phyloP scores from a whole-genome alignment of 371 early-diverging fungal genomes.

The Mortierella polycephala region DNA sequence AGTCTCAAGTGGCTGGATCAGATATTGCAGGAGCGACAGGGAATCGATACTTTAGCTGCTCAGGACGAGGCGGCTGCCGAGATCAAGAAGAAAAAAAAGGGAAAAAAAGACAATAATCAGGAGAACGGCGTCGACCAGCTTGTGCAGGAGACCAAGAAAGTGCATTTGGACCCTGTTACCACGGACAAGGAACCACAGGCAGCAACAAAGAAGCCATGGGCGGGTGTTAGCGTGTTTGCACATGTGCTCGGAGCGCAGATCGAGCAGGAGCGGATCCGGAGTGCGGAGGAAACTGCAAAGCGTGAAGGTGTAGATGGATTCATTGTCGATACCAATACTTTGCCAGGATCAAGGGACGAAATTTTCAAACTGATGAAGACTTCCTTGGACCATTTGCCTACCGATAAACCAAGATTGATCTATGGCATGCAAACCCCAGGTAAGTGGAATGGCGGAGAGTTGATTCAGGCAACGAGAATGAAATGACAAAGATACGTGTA shows the following conservation, averaged over 20 bases:
- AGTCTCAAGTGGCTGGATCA: slow-evolving; percentile 74
- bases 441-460: neutral
- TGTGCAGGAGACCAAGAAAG: slow-evolving; percentile 6
- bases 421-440: slow-evolving; percentile 60
- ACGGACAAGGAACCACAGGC: neutral
- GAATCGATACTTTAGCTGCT: slow-evolving; percentile 23
- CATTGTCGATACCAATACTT: slow-evolving; percentile 47
- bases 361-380: slow-evolving; percentile 53
- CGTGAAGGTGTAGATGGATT: slow-evolving; percentile 64
- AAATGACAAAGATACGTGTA: neutral
- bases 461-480: neutral
- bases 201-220: slow-evolving; percentile 26
- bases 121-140: neutral
- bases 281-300: slow-evolving; percentile 65
- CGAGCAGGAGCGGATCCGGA: slow-evolving; percentile 65
- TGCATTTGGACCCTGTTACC: neutral
- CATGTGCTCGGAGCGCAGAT: slow-evolving; percentile 65
- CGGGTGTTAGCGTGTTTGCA: slow-evolving; percentile 64
- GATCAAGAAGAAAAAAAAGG: slow-evolving; percentile 15
- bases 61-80: slow-evolving; percentile 38
- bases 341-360: slow-evolving; percentile 44
- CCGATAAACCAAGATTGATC: slow-evolving; percentile 57
- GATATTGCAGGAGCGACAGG: slow-evolving; percentile 42
- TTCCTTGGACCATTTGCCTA: slow-evolving; percentile 56
- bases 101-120: neutral